Evolutionary conservation across 179 eudicot species (phyloP).

Genomic region (Beta lomatogona): DNA sequence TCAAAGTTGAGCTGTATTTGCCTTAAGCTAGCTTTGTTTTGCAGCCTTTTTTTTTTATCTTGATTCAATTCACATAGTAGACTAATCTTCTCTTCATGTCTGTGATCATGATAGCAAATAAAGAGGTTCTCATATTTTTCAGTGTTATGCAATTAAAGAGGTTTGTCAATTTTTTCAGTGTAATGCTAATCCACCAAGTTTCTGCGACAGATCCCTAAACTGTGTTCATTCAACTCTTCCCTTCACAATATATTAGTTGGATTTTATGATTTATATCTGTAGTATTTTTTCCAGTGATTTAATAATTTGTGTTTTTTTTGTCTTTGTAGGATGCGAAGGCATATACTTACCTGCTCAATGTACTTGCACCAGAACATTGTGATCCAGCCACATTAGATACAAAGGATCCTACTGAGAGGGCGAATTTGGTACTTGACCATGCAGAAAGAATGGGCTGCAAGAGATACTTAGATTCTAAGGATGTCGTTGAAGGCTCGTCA

Average conservation of each 20-base stretch:
- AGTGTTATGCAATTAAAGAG: background rate
- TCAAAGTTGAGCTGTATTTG: background rate
- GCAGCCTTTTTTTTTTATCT: background rate
- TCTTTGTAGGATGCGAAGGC: slow-evolving; percentile 76
- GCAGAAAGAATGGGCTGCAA: slow-evolving; percentile 96
- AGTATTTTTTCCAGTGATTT: background rate
- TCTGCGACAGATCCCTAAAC: background rate
- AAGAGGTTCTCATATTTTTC: background rate
- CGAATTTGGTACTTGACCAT: slow-evolving; percentile 83
- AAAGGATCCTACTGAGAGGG: slow-evolving; percentile 68
- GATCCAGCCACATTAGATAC: slow-evolving; percentile 72
- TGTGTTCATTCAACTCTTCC: background rate
- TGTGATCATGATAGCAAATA: background rate
- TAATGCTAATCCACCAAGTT: background rate
- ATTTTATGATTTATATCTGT: background rate
- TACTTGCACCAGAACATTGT: slow-evolving; percentile 83
- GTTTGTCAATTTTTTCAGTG: background rate
- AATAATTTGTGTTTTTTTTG: slow-evolving; percentile 23
- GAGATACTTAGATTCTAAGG: slow-evolving; percentile 68
- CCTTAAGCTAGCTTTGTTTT: background rate
- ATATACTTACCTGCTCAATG: slow-evolving; percentile 77
- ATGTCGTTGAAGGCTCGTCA: slow-evolving; percentile 83
- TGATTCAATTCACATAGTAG: background rate
- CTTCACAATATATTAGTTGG: background rate
- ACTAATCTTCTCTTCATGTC: background rate